Evolutionary conservation across 441 rosid species (phyloP).

Genomic region (Arabidopsis hybrid): DNA sequence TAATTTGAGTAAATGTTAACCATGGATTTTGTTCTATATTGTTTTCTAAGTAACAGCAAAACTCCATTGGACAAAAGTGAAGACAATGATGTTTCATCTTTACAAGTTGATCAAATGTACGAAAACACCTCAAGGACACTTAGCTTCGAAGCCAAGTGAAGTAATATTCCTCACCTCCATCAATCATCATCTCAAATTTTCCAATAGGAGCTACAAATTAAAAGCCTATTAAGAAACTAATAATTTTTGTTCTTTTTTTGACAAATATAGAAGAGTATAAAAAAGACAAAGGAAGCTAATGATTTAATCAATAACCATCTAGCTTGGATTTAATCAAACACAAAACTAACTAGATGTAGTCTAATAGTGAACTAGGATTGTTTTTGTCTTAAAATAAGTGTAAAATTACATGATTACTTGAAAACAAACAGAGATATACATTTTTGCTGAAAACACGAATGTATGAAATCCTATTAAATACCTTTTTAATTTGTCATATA

Average conservation of each 20-base stretch:
- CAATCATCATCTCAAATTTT: conserved; percentile 37
- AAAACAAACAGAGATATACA: conserved; percentile 23
- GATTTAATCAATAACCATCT: conserved; percentile 10
- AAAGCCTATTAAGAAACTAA: neutral
- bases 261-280: neutral
- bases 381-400: neutral
- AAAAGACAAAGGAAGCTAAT: neutral
- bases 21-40: neutral
- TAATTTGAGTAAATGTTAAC: neutral
- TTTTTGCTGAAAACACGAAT: conserved; percentile 16
- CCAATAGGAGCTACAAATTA: neutral
- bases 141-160: conserved; percentile 63
- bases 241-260: neutral
- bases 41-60: conserved; percentile 37
- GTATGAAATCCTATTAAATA: conserved; percentile 7
- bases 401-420: neutral
- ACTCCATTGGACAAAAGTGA: conserved; percentile 17
- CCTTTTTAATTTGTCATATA: conserved; percentile 10
- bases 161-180: conserved; percentile 28
- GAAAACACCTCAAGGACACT: conserved; percentile 35
- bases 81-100: conserved; percentile 53
- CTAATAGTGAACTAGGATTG: neutral
- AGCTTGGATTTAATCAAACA: conserved; percentile 4
- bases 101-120: conserved; percentile 34
- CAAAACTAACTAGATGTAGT: neutral